phyloP scores from a whole-genome alignment of 768 basidiomycete species.

The Albatrellus ellisii region DNA sequence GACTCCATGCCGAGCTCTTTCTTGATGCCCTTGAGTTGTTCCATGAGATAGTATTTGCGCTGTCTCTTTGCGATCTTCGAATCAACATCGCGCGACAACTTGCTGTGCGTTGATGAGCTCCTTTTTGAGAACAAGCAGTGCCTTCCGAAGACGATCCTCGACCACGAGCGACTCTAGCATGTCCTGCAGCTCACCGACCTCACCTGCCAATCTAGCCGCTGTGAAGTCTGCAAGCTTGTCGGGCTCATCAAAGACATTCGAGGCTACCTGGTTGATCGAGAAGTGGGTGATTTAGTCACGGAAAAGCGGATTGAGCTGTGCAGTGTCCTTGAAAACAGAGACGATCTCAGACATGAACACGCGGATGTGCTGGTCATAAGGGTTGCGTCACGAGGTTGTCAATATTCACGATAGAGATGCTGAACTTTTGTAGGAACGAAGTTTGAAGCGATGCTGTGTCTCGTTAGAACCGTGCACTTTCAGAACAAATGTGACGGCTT shows the following conservation, averaged over 20 bases:
- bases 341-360: slow-evolving; percentile 96
- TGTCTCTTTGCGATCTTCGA: slow-evolving; percentile 90
- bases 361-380: slow-evolving; percentile 88
- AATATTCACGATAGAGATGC: slow-evolving; percentile 80
- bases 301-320: slow-evolving; percentile 93
- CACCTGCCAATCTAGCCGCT: slow-evolving; percentile 89
- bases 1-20: slow-evolving; percentile 93
- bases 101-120: slow-evolving; percentile 95
- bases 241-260: slow-evolving; percentile 93
- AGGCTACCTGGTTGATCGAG: slow-evolving; percentile 82
- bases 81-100: slow-evolving; percentile 87
- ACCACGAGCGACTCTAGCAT: slow-evolving; percentile 80
- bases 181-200: slow-evolving; percentile 83
- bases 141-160: slow-evolving; percentile 84
- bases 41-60: slow-evolving; percentile 91
- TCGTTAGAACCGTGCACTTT: neutral
- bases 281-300: slow-evolving; percentile 97
- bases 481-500: neutral
- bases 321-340: slow-evolving; percentile 96
- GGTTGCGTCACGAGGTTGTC: slow-evolving; percentile 71
- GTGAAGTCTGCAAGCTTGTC: slow-evolving; percentile 97
- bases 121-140: slow-evolving; percentile 88
- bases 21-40: slow-evolving; percentile 92
- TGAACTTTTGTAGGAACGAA: slow-evolving; percentile 74
- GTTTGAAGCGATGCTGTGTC: slow-evolving; percentile 61